Evolutionary conservation across 2,329 filamentous ascomycete genomes (phyloP), one percentile per base, ranked within the genome.

Genomic region (Dryadomyces sulphureus): DNA sequence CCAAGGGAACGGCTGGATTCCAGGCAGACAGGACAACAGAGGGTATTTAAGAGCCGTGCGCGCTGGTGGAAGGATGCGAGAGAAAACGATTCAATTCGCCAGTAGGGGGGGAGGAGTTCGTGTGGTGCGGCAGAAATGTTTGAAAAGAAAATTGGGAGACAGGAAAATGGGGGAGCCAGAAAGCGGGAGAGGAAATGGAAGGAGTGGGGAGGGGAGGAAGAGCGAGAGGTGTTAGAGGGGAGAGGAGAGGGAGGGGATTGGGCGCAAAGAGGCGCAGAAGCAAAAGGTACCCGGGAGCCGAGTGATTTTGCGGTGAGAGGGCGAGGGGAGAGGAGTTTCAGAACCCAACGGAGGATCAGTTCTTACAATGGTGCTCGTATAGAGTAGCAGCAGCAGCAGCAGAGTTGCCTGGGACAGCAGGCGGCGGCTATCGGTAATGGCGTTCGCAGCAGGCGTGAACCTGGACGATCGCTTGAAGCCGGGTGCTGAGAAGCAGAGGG

Each of bases 211-310:
- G n/a, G 34, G 16, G n/a, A n/a, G n/a, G 8, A 5, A 36, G 34
- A 36, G n/a, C n/a, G n/a, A 36, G 22, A 38, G 7, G 17, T 22
- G 36, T 20, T 5, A n/a, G 20, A 38, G 20, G 8, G 36, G 19
- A 16, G 9, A 24, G 12, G 19, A 17, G 17, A 16, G 36, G 30
- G 19, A 45, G 38, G 24, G 24, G 16, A 35, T 46, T 46, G 44
- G 44, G 44, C 44, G 36, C 36, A 19, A 43, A 43, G 27, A 40
- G 39, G 22, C 39, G 39, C 39, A 41, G 24, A 20, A 40, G 39
- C 22, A 41, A 30, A 22, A 20, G 39, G 39, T 16, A 19, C 22
- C 14, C 16, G 34, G 34, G 34, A 35, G 14, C n/a, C 30, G 20
- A 22, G 42, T 36, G 42, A 30, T 25, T 38, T 16, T 44, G 34